These are phyloP conservation scores for Clausena lansium DNA, from an alignment of 345 rosid genomes.

Conservation along the genomic window DNA sequence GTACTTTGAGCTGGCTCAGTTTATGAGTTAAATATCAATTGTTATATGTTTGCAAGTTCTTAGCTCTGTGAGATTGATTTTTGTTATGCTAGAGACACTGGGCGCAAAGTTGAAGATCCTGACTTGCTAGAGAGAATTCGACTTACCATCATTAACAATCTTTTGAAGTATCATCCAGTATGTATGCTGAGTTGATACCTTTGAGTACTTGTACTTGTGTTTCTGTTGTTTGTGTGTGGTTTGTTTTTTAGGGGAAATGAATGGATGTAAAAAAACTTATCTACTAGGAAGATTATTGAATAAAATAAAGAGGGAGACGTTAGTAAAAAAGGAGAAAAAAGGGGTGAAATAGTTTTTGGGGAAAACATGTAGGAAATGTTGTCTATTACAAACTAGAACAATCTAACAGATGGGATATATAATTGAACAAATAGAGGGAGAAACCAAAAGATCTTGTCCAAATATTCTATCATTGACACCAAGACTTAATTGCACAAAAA, in stretches of 20 bases:
- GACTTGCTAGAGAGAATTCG: constrained; percentile 88
- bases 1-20: neutral
- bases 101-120: constrained; percentile 98
- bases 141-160: constrained; percentile 88
- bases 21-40: neutral
- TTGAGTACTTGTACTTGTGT: neutral
- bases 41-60: constrained; percentile 9
- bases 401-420: neutral
- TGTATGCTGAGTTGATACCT: constrained; percentile 28
- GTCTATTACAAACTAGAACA: neutral
- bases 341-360: neutral
- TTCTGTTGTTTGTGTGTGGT: neutral
- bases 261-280: neutral
- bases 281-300: neutral
- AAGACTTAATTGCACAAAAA: no score
- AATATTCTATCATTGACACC: no score
- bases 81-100: constrained; percentile 58
- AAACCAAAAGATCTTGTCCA: neutral
- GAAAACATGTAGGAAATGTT: neutral
- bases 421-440: neutral
- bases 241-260: neutral
- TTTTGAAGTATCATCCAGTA: constrained; percentile 94
- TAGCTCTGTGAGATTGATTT: constrained; percentile 22
- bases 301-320: neutral
- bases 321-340: no score